These are phyloP conservation scores for Neobulgaria alba DNA, from an alignment of 2,329 filamentous ascomycete species.

Conservation along the genomic window DNA sequence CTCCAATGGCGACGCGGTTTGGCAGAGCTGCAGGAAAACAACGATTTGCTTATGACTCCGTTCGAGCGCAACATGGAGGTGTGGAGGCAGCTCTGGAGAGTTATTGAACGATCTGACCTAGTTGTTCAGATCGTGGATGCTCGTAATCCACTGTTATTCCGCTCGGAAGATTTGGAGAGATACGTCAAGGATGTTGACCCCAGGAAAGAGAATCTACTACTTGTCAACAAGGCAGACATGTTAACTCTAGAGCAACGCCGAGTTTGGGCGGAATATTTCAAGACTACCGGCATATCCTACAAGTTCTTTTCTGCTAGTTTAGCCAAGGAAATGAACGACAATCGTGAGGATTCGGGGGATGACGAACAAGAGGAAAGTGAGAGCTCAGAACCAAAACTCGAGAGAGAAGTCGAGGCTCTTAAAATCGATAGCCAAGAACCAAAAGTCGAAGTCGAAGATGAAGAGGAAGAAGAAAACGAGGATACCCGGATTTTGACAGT, in stretches of 20 bases:
- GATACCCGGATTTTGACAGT: slow-evolving; percentile 79
- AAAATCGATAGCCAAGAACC: slow-evolving; percentile 28
- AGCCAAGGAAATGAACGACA: slow-evolving; percentile 82
- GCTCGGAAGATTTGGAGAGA: slow-evolving; percentile 83
- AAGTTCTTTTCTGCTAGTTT: slow-evolving; percentile 93
- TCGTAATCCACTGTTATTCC: slow-evolving; percentile 85
- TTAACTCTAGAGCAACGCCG: slow-evolving; percentile 80
- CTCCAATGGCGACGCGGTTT: slow-evolving; percentile 83
- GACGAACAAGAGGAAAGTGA: slow-evolving; percentile 31
- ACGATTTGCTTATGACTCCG: slow-evolving; percentile 92
- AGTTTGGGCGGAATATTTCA: slow-evolving; percentile 81
- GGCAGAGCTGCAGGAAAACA: slow-evolving; percentile 86
- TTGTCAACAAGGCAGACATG: slow-evolving; percentile 99
- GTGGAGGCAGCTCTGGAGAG: slow-evolving; percentile 95
- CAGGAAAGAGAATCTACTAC: slow-evolving; percentile 79
- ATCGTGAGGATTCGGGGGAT: slow-evolving; percentile 41
- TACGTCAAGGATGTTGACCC: slow-evolving; percentile 91
- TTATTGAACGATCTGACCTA: slow-evolving; percentile 92
- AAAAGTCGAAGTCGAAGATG: slow-evolving; percentile 28
- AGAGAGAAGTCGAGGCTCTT: slow-evolving; percentile 32
- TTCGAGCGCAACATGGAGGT: slow-evolving; percentile 97
- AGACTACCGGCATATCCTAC: slow-evolving; percentile 72
- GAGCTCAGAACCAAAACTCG: slow-evolving; percentile 14
- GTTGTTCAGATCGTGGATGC: slow-evolving; percentile 98
- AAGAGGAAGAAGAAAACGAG: slow-evolving; percentile 21